Conservation (phyloP, 371 early-diverging fungal species). For the Umbelopsis sp. region DNA sequence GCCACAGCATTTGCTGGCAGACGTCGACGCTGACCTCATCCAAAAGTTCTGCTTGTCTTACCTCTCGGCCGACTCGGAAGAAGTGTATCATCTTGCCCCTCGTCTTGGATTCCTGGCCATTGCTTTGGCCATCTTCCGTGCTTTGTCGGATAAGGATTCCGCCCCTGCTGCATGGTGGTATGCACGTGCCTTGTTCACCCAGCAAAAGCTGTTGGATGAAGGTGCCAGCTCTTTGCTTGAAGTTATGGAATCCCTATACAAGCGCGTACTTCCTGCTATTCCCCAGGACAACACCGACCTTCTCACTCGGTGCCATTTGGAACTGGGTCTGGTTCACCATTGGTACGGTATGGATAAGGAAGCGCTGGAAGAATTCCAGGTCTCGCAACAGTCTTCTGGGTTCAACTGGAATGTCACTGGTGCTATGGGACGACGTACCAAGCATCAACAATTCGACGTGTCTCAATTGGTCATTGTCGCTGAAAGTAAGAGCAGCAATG, state of each 20-base stretch:
- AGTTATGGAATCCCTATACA: neutral
- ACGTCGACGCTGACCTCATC: slow-evolving; percentile 27
- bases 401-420: slow-evolving; percentile 88
- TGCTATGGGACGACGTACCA: slow-evolving; percentile 89
- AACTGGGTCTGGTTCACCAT: slow-evolving; percentile 76
- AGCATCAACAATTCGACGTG: slow-evolving; percentile 86
- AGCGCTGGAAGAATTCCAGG: slow-evolving; percentile 65
- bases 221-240: slow-evolving; percentile 69
- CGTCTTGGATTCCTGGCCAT: slow-evolving; percentile 69
- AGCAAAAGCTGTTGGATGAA: slow-evolving; percentile 88
- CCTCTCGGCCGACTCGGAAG: slow-evolving; percentile 83
- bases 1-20: slow-evolving; percentile 40
- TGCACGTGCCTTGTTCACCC: slow-evolving; percentile 71
- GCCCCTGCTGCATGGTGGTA: slow-evolving; percentile 74
- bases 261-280: neutral
- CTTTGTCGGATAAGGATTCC: slow-evolving; percentile 25
- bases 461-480: slow-evolving; percentile 92
- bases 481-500: slow-evolving; percentile 61
- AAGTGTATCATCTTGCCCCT: slow-evolving; percentile 79
- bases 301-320: slow-evolving; percentile 71
- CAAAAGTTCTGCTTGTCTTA: slow-evolving; percentile 39
- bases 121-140: slow-evolving; percentile 62
- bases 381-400: slow-evolving; percentile 79
- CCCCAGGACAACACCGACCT: slow-evolving; percentile 37
- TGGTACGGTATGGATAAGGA: slow-evolving; percentile 76